These are phyloP conservation scores for Rusavskia elegans DNA, from an alignment of 495 filamentous ascomycete genomes.

Conservation along the genomic window DNA sequence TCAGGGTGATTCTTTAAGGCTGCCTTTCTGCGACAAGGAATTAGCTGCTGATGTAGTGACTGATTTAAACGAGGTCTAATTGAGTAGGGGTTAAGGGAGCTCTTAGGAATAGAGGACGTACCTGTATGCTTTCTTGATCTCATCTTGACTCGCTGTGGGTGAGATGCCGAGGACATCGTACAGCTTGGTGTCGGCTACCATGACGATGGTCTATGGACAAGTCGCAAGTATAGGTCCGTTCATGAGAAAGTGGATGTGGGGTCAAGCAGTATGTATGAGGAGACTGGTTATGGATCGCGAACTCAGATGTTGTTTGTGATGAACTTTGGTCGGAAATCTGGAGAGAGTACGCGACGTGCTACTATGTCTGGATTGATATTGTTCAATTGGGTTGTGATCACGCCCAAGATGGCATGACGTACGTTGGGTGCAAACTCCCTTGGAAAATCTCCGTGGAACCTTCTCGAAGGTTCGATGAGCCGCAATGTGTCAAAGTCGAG, in stretches of 20 bases:
- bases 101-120: constrained; percentile 23
- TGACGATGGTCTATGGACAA: constrained; percentile 20
- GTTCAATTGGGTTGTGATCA: too few species aligned
- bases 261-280: too few species aligned
- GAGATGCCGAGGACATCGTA: constrained; percentile 66
- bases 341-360: too few species aligned
- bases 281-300: too few species aligned
- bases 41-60: neutral
- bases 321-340: too few species aligned
- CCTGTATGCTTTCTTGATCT: constrained; percentile 95
- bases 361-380: too few species aligned
- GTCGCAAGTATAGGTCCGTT: too few species aligned
- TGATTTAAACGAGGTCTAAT: too few species aligned
- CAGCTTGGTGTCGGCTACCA: constrained; percentile 79
- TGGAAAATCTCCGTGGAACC: neutral
- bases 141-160: constrained; percentile 68
- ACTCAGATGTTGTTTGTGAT: too few species aligned
- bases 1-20: constrained; percentile 92
- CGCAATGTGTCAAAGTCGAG: neutral
- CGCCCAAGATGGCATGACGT: too few species aligned
- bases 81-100: too few species aligned
- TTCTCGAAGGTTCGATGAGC: constrained; percentile 12
- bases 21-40: constrained; percentile 42
- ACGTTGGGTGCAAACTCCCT: neutral
- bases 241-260: too few species aligned